Base-by-base conservation (phyloP, 768 basidiomycete species). In the Russula dissimulans region DNA sequence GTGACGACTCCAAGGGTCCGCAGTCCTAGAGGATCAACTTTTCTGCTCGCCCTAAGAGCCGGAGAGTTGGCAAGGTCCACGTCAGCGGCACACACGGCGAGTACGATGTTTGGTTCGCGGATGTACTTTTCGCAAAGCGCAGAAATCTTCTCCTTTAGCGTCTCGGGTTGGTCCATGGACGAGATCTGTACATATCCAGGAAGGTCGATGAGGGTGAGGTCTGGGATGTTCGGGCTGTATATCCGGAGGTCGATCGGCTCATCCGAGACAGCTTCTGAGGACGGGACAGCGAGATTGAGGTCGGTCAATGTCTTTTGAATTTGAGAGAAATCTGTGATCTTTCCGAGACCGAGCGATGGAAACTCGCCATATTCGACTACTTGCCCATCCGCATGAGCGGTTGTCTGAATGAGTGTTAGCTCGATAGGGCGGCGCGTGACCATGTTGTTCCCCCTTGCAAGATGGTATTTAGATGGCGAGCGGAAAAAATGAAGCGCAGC, bases 11-110 rank as follows among this genome's bases (percentile, higher is more conserved):
- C 97, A 65, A 99, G 94, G 1, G 97, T 99, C 29, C 97, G 84
- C 57, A 95, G 76, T 15, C 97, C 97, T 15, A 99, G 77, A 3
- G 95, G 95, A 69, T 99, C 97, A 4, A 98, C 91, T 64, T 89
- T 87, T 44, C 95, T 80, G 71, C 92, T 95, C 0, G 97, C 94
- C 52, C 93, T 80, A 52, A 99, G 76, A 0, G 97, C 97, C 7
- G 97, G 95, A 0, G 94, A 97, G 72, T 99, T 99, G 61, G 97
- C 97, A 12, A 99, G 80, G 75, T 99, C 97, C 57, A 99, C 97
- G 71, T 99, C 95, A 8, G 97, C 97, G 8, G 97, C 91, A 70
- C 97, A 99, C 17, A 99, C 91, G 5, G 97, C 95, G n/a, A 99
- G 82, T 67, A 98, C 89, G 72, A 99, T 93, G 72, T 99, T 99